Base-by-base conservation (phyloP, 805 yeast genomes). In the Candida nemodendra region DNA sequence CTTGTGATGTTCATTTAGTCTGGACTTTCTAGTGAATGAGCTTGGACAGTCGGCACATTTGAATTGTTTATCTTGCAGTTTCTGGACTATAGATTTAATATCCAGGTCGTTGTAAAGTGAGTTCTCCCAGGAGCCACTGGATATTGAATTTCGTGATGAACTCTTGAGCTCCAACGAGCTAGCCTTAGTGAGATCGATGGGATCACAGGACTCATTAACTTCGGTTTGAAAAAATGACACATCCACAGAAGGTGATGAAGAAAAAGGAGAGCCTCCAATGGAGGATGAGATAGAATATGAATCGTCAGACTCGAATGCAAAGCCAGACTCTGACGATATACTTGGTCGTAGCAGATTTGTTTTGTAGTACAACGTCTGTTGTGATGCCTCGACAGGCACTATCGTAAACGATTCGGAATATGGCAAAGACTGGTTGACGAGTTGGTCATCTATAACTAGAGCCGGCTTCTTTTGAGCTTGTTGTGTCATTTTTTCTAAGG, bases 21-120 rank as follows among this genome's bases (percentile, higher is more conserved):
- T 44, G 21, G 53, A 49, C 11, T 56, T 56, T 15, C 61, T 38
- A 2, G 62, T 56, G 30, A 53, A 57, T 2, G 58, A 41, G 15
- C 48, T 42, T 9, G 45, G 15, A 30, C 61, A 56, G n/a, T 41
- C 13, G 14, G 26, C 31, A 45, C 59, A 54, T 30, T 41, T 40
- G 25, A 51, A 54, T 21, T 28, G 41, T 31, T 50, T 53, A 30
- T 17, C 14, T 32, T 27, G 24, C 9, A 21, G 24, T 11, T 8
- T 21, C 24, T 21, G 24, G 24, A 21, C 24, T 8, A 21, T 21
- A 7, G 24, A 21, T 21, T 21, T 21, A 11, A 21, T 7, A 21
- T 21, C 24, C 9, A 8, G 7, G 11, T 21, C 24, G 7, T 7
- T 21, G 9, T 8, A 11, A 11, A 11, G 9, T 8, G 24, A 21